Conservation (phyloP, 2,329 filamentous ascomycete species). For the Stachybotrys elegans region DNA sequence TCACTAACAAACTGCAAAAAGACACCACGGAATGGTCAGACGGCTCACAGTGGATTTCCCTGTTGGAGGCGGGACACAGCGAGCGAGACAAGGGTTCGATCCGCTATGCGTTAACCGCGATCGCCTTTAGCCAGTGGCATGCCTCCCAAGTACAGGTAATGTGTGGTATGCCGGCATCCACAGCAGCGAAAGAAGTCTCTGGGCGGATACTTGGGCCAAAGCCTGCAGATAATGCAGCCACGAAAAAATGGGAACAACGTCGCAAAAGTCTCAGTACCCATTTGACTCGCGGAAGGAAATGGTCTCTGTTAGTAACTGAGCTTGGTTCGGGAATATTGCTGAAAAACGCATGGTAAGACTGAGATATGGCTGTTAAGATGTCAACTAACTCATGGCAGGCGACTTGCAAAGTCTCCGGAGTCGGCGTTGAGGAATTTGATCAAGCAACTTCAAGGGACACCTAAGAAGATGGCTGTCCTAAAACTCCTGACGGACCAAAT, state of each 20-base stretch:
- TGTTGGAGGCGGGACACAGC: background rate
- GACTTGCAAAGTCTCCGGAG: constrained; percentile 6
- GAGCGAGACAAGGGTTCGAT: background rate
- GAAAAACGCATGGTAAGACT: constrained; percentile 5
- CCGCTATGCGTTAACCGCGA: constrained; percentile 1
- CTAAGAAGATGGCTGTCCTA: constrained; percentile 5
- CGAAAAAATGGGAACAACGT: background rate
- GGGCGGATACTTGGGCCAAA: constrained; percentile 1
- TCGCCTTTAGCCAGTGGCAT: constrained; percentile 3
- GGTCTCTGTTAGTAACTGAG: constrained; percentile 2
- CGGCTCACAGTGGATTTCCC: constrained; percentile 1
- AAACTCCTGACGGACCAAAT: constrained; percentile 5
- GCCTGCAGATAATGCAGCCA: constrained; percentile 1
- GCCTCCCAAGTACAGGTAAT: constrained; percentile 1
- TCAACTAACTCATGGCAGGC: constrained; percentile 3
- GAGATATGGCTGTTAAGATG: background rate
- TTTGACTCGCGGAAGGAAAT: constrained; percentile 6
- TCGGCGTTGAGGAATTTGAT: constrained; percentile 1
- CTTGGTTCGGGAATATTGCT: constrained; percentile 6
- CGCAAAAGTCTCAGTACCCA: constrained; percentile 4
- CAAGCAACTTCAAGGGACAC: constrained; percentile 3
- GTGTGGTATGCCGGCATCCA: background rate
- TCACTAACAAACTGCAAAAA: background rate
- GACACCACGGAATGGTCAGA: background rate
- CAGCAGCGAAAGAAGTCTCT: background rate